These are phyloP conservation scores for Astrothelium subdiscretum DNA, from an alignment of 495 filamentous ascomycete species.

Conservation along the genomic window DNA sequence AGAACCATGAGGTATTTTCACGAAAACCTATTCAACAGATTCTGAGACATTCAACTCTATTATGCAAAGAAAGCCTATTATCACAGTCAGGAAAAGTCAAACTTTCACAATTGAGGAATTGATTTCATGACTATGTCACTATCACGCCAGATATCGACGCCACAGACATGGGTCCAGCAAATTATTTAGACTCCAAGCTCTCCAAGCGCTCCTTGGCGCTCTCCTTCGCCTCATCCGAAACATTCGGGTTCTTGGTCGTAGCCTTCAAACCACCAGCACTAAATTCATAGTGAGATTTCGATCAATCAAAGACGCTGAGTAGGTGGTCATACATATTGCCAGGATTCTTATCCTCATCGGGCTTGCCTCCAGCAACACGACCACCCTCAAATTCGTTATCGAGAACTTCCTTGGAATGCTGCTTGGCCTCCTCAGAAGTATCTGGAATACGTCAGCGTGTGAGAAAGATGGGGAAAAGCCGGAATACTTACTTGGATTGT, in stretches of 20 bases:
- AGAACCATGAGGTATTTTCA: background rate
- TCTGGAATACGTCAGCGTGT: conserved; percentile 16
- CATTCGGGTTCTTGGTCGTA: conserved; percentile 34
- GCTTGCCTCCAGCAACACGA: conserved; percentile 10
- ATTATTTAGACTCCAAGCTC: background rate
- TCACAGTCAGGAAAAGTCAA: too few species aligned
- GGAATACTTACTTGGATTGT: conserved; percentile 33
- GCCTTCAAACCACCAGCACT: conserved; percentile 11
- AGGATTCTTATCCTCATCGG: conserved; percentile 29
- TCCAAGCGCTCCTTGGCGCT: conserved; percentile 28
- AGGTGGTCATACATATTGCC: conserved; percentile 30
- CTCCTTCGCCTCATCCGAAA: conserved; percentile 37
- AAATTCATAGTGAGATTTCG: background rate
- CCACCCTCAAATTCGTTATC: conserved; percentile 32
- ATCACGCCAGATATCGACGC: background rate
- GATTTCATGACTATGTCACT: background rate
- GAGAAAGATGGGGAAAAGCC: background rate
- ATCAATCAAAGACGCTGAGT: background rate
- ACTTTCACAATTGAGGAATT: background rate
- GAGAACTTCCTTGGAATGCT: conserved; percentile 33
- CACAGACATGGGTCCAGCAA: background rate
- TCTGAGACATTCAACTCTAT: too few species aligned
- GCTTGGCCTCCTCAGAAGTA: conserved; percentile 34
- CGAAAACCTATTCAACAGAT: too few species aligned
- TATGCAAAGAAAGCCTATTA: too few species aligned